Conservation (phyloP, 306 rosid genomes). For the Elaeagnus macrophylla region DNA sequence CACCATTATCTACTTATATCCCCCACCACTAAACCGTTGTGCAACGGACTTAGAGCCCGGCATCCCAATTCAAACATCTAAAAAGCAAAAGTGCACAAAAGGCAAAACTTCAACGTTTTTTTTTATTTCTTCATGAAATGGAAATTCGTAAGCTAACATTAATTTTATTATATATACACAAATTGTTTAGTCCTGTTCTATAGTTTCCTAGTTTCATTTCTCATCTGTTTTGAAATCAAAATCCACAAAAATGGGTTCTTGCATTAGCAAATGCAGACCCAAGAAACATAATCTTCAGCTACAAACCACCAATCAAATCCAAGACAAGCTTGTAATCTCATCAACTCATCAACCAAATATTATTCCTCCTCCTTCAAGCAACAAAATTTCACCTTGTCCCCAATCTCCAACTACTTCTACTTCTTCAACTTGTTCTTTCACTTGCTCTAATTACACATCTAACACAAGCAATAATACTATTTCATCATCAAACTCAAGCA, state of each 20-base stretch:
- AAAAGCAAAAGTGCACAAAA: constrained; percentile 30
- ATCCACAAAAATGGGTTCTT: constrained; percentile 56
- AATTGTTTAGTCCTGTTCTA: neutral
- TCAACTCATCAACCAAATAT: constrained; percentile 26
- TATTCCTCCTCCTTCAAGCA: constrained; percentile 21
- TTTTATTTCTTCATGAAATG: constrained; percentile 5
- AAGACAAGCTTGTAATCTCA: constrained; percentile 48
- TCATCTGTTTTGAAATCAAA: neutral
- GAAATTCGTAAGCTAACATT: constrained; percentile 19
- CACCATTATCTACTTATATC: constrained; percentile 12
- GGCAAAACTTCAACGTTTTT: constrained; percentile 29
- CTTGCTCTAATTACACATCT: constrained; percentile 40
- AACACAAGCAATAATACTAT: too few relatives aligned
- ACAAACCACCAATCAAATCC: constrained; percentile 14
- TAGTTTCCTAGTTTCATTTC: neutral
- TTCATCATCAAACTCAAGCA: constrained; percentile 3
- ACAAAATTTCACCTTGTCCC: constrained; percentile 46
- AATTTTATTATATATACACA: neutral
- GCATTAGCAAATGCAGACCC: constrained; percentile 89
- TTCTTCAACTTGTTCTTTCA: constrained; percentile 39
- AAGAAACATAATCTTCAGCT: constrained; percentile 17
- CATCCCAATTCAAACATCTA: constrained; percentile 49
- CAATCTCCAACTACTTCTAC: constrained; percentile 53
- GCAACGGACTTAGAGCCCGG: constrained; percentile 77
- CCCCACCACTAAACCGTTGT: constrained; percentile 43